Conservation (phyloP, 768 basidiomycete genomes). For the Crassisporium funariophilum region DNA sequence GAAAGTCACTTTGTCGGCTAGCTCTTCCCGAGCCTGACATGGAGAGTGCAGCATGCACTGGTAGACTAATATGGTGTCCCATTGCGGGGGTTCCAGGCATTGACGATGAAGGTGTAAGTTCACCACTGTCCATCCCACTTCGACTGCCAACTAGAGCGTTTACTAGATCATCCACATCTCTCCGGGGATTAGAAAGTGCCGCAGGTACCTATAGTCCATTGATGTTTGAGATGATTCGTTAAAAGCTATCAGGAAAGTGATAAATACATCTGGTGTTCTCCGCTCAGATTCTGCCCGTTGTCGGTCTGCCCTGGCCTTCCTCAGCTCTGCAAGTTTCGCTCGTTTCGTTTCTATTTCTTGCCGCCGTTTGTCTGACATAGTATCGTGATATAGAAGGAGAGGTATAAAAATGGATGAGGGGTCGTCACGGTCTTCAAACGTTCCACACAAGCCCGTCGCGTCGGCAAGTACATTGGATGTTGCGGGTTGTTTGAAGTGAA, state of each 20-base stretch:
- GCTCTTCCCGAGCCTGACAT: slow-evolving; percentile 59
- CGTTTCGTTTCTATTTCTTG: slow-evolving; percentile 92
- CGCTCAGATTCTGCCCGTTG: slow-evolving; percentile 55
- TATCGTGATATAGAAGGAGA: not conserved
- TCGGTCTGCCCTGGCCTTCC: slow-evolving; percentile 74
- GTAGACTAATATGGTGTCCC: slow-evolving; percentile 38
- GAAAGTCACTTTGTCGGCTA: slow-evolving; percentile 71
- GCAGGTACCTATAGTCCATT: slow-evolving; percentile 12
- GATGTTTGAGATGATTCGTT: not conserved
- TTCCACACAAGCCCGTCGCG: slow-evolving; percentile 9
- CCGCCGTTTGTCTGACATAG: slow-evolving; percentile 66
- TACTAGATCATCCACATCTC: slow-evolving; percentile 74
- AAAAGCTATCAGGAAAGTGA: not conserved
- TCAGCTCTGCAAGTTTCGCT: slow-evolving; percentile 82
- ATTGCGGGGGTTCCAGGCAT: slow-evolving; percentile 69
- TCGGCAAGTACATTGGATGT: no score
- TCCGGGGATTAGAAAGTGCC: slow-evolving; percentile 39
- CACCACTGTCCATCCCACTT: slow-evolving; percentile 56
- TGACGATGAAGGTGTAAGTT: slow-evolving; percentile 71
- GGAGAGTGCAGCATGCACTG: slow-evolving; percentile 34
- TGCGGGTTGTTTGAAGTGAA: slow-evolving; percentile 11
- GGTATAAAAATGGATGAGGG: not conserved
- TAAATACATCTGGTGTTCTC: slow-evolving; percentile 38
- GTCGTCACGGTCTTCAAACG: not conserved
- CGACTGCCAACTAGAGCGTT: slow-evolving; percentile 55